These are phyloP conservation scores for Thelonectria blattea DNA, from an alignment of 2,329 filamentous ascomycete species.

Conservation along the genomic window DNA sequence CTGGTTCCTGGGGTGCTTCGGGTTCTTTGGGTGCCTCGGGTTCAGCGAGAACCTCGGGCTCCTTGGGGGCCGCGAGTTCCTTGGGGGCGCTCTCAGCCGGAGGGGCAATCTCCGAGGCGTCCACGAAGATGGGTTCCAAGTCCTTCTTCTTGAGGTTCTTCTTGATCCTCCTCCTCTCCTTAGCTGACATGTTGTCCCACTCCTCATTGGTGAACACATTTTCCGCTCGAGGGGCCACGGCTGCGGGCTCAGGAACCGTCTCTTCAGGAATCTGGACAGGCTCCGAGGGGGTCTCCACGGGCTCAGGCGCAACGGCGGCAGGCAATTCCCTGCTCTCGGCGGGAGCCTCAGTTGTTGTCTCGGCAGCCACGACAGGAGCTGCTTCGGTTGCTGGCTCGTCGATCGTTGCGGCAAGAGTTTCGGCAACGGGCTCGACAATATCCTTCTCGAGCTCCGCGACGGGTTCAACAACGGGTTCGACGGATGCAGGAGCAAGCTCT, in stretches of 20 bases:
- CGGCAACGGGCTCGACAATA: not conserved
- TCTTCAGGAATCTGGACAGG: not conserved
- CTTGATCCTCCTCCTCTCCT: slow-evolving; percentile 36
- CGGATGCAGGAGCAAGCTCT: not conserved
- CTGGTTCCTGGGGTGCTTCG: too few relatives aligned
- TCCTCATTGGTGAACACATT: slow-evolving; percentile 33
- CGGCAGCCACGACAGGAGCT: not conserved
- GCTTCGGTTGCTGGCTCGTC: not conserved
- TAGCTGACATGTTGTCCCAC: slow-evolving; percentile 28
- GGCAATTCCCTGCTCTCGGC: not conserved
- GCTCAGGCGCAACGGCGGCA: not conserved
- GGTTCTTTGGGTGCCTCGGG: too few relatives aligned
- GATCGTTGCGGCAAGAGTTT: not conserved
- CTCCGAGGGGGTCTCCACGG: not conserved
- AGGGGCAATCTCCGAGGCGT: slow-evolving; percentile 8
- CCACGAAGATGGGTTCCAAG: slow-evolving; percentile 28
- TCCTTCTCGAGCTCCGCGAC: not conserved
- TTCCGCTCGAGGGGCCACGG: slow-evolving; percentile 13
- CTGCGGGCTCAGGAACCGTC: not conserved
- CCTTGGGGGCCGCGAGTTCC: not conserved
- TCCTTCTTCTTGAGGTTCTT: slow-evolving; percentile 35
- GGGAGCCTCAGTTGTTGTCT: not conserved
- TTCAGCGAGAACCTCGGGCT: not conserved
- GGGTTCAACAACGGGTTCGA: not conserved
- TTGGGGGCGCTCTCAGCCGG: not conserved